Evolutionary conservation across 768 basidiomycete genomes (phyloP).

Genomic region (Podaxis sp.): DNA sequence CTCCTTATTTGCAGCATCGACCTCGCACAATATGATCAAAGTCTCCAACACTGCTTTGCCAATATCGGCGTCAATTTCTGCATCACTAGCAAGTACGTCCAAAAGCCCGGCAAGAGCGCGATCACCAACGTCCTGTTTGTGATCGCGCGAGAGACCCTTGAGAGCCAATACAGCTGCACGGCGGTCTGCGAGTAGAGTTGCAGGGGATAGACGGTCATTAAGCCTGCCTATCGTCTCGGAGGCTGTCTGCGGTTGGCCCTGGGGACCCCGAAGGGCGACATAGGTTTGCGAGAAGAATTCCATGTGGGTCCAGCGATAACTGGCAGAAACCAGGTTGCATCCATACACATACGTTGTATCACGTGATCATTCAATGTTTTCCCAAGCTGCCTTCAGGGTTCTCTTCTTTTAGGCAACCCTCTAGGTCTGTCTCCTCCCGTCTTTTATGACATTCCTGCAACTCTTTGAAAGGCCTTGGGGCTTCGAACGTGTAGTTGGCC

Average conservation of each 20-base stretch:
- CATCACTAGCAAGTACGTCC: constrained; percentile 82
- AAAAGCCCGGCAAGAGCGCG: constrained; percentile 75
- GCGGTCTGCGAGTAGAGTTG: constrained; percentile 85
- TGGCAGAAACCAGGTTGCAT: neutral
- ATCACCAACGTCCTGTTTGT: constrained; percentile 85
- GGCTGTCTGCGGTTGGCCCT: constrained; percentile 80
- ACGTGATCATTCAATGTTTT: neutral
- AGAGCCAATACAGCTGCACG: constrained; percentile 91
- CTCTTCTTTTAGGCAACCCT: neutral
- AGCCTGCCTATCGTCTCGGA: constrained; percentile 85
- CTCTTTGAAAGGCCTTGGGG: neutral
- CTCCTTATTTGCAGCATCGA: constrained; percentile 57
- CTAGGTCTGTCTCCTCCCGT: neutral
- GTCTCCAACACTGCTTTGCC: constrained; percentile 94
- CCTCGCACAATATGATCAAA: constrained; percentile 81
- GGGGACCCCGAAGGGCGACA: constrained; percentile 80
- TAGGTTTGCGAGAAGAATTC: constrained; percentile 87
- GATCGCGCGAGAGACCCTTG: constrained; percentile 90
- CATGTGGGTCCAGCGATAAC: constrained; percentile 39
- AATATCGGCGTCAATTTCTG: constrained; percentile 87
- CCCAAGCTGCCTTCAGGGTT: neutral
- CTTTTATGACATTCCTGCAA: neutral
- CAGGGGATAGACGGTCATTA: constrained; percentile 87
- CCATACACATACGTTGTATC: neutral
- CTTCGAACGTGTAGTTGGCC: neutral